Evolutionary conservation across 768 basidiomycete species (phyloP), one percentile per base, ranked within the genome.

Genomic region (Cystobasidium tubakii): DNA sequence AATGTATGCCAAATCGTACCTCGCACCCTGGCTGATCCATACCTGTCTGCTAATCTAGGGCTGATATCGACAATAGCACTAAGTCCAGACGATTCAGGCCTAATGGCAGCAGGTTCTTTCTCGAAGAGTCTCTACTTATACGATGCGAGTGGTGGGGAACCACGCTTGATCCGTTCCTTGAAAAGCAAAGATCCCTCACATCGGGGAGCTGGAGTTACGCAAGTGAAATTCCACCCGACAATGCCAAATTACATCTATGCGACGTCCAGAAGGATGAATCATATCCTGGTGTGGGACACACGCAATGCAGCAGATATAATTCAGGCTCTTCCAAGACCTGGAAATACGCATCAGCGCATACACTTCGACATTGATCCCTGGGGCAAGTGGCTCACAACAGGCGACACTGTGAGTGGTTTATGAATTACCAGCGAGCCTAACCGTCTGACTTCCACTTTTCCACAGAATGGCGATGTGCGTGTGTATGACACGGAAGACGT

Each of bases 21-120:
- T 25, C 66, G 31, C 23, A 9, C 43, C 43, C 4, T 19, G 42
- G 34, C 39, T 67, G 46, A 43, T 31, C 27, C 1, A 67, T 50
- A 1, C 46, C 3, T 53, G 7, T 36, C 65, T 19, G 42, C 29
- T 9, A 25, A 0, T 1, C 6, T 69, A 92, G 92, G 94, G 0
- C 91, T 97, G 74, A 85, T 97, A 53, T 92, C 93, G 2, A 82
- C 91, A 0, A 82, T 98, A 3, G 87, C 90, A 0, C 92, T 96
- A 80, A 87, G 87, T 21, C 84, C 87, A 0, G 86, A 86, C 55
- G 83, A 85, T 39, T 82, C 83, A 0, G 87, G 87, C 46, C 82
- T 88, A 17, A 93, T 87, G 76, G 92, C 92, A 0, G 92, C 90
- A 7, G 92, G 92, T 0, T 89, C 86, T 6, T 86, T 91, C 12